phyloP scores from a whole-genome alignment of 2,329 filamentous ascomycete genomes.

The Fusarium solani-melongenae region DNA sequence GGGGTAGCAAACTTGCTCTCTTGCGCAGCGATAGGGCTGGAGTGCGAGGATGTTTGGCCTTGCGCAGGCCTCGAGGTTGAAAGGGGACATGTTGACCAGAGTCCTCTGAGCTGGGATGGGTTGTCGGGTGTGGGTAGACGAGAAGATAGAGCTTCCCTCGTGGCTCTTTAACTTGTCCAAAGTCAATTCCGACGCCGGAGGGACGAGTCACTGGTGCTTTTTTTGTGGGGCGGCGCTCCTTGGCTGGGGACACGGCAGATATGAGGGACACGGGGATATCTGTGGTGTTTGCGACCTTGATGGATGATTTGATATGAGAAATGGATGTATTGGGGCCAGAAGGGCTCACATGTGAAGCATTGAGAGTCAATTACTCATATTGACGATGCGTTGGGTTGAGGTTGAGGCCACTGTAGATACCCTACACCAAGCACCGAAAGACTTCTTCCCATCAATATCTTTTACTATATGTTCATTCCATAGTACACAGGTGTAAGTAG shows the following conservation, averaged over 20 bases:
- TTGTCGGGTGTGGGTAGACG: neutral
- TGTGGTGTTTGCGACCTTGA: neutral
- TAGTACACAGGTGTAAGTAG: neutral
- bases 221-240: neutral
- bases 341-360: neutral
- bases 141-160: neutral
- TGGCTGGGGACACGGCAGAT: neutral
- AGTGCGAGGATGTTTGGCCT: conserved; percentile 81
- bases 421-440: neutral
- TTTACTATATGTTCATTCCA: too few relatives aligned
- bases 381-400: neutral
- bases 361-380: neutral
- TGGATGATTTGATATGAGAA: neutral
- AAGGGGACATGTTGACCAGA: conserved; percentile 64
- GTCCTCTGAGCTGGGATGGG: neutral
- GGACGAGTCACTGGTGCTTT: neutral
- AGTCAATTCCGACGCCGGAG: neutral
- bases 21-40: conserved; percentile 82
- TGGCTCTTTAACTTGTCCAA: neutral
- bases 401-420: neutral
- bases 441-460: neutral
- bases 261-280: neutral
- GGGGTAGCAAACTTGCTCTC: conserved; percentile 71
- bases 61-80: conserved; percentile 79
- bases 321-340: neutral